phyloP scores from a whole-genome alignment of 306 rosid species.

The Dryas drummondii region DNA sequence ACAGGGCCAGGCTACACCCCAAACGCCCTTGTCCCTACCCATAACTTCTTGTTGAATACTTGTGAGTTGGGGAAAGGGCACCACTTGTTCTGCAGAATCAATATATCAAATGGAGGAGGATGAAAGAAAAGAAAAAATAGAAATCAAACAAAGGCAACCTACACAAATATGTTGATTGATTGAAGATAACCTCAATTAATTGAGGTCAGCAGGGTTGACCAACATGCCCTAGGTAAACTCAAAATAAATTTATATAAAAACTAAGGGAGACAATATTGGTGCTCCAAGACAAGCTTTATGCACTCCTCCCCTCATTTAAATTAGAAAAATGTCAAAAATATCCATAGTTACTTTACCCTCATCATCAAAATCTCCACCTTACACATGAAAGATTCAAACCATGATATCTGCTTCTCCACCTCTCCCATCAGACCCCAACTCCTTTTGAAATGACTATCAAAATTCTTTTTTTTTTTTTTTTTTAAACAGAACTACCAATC shows the following conservation, averaged over 20 bases:
- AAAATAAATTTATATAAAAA: not conserved
- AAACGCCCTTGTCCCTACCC: not conserved
- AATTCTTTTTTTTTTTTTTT: no score
- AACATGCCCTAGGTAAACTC: not conserved
- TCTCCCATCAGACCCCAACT: no score
- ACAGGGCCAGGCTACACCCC: not conserved
- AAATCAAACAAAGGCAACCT: not conserved
- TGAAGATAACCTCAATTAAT: not conserved
- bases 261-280: no score
- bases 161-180: not conserved
- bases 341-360: no score
- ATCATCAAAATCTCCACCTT: no score
- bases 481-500: no score
- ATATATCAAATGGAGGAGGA: not conserved
- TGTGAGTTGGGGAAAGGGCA: not conserved
- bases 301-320: no score
- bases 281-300: no score
- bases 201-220: not conserved
- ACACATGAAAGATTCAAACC: no score
- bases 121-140: not conserved
- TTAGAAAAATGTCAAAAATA: no score
- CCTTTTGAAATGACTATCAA: no score
- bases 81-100: not conserved
- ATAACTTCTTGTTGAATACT: not conserved
- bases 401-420: no score